A percentile compares a stretch with the other conserved stretches of the same genome.
These are phyloP conservation scores for Collybia mongolica DNA, from an alignment of 768 basidiomycete genomes.

Conservation along the genomic window DNA sequence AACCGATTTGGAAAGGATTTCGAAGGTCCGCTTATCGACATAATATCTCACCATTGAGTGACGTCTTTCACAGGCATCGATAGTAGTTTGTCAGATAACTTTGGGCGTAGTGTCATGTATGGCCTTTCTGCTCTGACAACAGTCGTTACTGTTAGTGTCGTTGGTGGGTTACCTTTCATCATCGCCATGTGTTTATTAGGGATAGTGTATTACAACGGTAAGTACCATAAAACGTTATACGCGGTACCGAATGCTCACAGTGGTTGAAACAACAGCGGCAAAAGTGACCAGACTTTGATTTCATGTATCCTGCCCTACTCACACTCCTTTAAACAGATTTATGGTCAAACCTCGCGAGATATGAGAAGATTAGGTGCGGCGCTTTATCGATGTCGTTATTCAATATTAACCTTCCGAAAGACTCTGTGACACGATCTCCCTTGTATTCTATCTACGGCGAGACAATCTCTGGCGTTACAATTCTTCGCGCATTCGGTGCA, in stretches of 20 bases:
- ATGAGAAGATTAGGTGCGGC: slow-evolving; percentile 72
- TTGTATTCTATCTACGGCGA: slow-evolving; percentile 45
- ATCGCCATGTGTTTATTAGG: slow-evolving; percentile 56
- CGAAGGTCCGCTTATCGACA: slow-evolving; percentile 47
- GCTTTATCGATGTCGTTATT: too few relatives aligned
- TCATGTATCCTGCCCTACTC: too few relatives aligned
- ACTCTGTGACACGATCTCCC: slow-evolving; percentile 36
- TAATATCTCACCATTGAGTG: slow-evolving; percentile 2
- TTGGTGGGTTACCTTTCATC: slow-evolving; percentile 79
- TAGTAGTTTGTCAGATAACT: slow-evolving; percentile 80
- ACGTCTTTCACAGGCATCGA: slow-evolving; percentile 58
- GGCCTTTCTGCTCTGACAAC: slow-evolving; percentile 69
- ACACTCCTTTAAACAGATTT: slow-evolving; percentile 22
- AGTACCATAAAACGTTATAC: slow-evolving; percentile 11
- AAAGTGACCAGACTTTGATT: too few relatives aligned
- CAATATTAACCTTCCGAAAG: slow-evolving; percentile 9
- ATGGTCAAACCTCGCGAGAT: slow-evolving; percentile 83
- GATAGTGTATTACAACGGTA: slow-evolving; percentile 70
- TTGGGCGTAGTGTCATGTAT: slow-evolving; percentile 75
- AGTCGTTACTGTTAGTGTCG: slow-evolving; percentile 67
- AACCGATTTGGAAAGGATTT: slow-evolving; percentile 92
- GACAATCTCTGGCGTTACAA: slow-evolving; percentile 40
- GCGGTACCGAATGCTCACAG: background rate
- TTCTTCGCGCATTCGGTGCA: slow-evolving; percentile 83
- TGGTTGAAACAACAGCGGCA: too few relatives aligned